Percentiles rank a stretch among this genome's conserved stretches.
Conservation (phyloP, 768 basidiomycete species). For the Russula griseocarnosa region DNA sequence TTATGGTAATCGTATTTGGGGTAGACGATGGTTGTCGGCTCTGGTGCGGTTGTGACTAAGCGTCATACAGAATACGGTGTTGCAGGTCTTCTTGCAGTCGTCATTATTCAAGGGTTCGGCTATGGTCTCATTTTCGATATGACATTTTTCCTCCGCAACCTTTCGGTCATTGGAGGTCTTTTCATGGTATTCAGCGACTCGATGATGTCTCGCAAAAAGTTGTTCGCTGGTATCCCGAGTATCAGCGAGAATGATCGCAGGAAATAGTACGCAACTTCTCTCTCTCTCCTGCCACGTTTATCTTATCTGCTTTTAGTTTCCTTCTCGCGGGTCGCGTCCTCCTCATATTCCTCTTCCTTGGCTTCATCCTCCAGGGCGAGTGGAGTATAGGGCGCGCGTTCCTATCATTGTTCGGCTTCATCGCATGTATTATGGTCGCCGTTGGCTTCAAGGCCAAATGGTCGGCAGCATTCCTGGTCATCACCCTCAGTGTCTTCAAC, state of each 20-base stretch:
- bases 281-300: slow-evolving; percentile 19
- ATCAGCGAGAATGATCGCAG: slow-evolving; percentile 94
- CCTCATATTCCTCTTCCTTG: slow-evolving; percentile 98
- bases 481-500: slow-evolving; percentile 91
- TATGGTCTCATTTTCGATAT: slow-evolving; percentile 99
- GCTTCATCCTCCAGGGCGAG: slow-evolving; percentile 90
- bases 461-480: slow-evolving; percentile 92
- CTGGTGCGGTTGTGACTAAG: slow-evolving; percentile 81
- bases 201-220: slow-evolving; percentile 78
- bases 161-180: slow-evolving; percentile 95
- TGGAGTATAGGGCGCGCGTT: slow-evolving; percentile 86
- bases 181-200: slow-evolving; percentile 99
- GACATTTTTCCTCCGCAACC: slow-evolving; percentile 99
- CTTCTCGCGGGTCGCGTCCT: slow-evolving; percentile 94
- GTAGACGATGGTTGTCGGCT: slow-evolving; percentile 86
- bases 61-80: slow-evolving; percentile 86
- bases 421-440: slow-evolving; percentile 93
- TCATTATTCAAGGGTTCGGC: slow-evolving; percentile 93
- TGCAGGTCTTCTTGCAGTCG: slow-evolving; percentile 83
- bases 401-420: slow-evolving; percentile 86
- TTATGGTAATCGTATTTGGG: background rate
- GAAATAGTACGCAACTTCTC: slow-evolving; percentile 74
- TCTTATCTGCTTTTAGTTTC: slow-evolving; percentile 59
- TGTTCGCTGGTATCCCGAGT: slow-evolving; percentile 86
- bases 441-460: slow-evolving; percentile 99